Evolutionary conservation across 179 eudicot species (phyloP), one percentile per base, ranked within the genome.

Genomic region (Corrigiola litoralis): DNA sequence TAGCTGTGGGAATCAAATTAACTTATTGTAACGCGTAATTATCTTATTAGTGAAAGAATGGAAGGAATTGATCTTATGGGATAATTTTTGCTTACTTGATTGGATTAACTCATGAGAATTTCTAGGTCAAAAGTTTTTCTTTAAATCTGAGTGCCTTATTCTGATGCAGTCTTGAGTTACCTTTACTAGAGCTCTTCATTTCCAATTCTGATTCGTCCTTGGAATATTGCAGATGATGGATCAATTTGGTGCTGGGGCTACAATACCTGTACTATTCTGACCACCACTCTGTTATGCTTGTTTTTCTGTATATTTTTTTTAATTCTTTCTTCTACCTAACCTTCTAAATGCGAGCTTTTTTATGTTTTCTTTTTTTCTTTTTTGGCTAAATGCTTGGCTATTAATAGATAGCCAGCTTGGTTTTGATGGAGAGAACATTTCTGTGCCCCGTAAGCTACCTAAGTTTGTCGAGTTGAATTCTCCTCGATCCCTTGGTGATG

Each of bases 161-260:
- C 27, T 42, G 40, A 5, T 46, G 40, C 25, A 11, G 20, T 37
- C 4, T 28, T 20, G 7, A 48, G 40, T 68, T 24, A 27, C 9
- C 57, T 4, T 3, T 18, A 25, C 18, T 41, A 24, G 33, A 28
- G 12, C 9, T 23, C 65, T 28, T 36, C 54, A 20, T 18, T 21
- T 59, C 36, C 24, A 24, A n/a, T 40, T 18, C 66, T 58, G 17
- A 36, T 64, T n/a, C 44, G 29, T 34, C 24, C 58, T 65, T 58
- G 13, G 31, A 54, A 76, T 47, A 32, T 66, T 65, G 79, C 95
- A 90, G 95, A 90, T 73, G 94, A 90, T 73, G 97, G 95, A 74
- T 80, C 90, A 66, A 82, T 86, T 61, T 90, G 92, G 92, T 78
- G 90, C 80, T 90, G 97, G 97, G 97, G 97, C 78, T 79, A 88